A percentile compares a stretch with the other conserved stretches of the same genome.
Conservation (phyloP, 441 rosid genomes). For the Populus trichocarpa region DNA sequence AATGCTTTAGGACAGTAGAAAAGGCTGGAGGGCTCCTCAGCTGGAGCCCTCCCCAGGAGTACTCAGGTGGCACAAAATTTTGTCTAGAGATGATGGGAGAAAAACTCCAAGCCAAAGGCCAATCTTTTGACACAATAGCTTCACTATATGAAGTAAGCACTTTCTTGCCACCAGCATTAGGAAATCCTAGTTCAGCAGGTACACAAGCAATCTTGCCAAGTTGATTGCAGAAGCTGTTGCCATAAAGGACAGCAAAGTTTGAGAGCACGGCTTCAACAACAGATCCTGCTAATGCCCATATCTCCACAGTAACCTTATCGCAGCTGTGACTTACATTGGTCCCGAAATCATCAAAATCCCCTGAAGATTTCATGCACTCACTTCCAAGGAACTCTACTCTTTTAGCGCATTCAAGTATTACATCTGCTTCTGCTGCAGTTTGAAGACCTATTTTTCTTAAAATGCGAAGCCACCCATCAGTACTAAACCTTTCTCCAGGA, state of each 20-base stretch:
- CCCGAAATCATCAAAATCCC: slow-evolving; percentile 63
- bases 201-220: slow-evolving; percentile 79
- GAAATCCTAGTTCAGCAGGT: slow-evolving; percentile 93
- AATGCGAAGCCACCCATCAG: slow-evolving; percentile 88
- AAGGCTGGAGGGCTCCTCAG: slow-evolving; percentile 91
- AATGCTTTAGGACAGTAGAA: slow-evolving; percentile 77
- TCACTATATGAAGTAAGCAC: slow-evolving; percentile 85
- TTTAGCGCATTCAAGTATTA: slow-evolving; percentile 90
- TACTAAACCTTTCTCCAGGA: slow-evolving; percentile 95
- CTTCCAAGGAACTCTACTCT: slow-evolving; percentile 77
- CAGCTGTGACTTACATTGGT: slow-evolving; percentile 37
- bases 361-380: slow-evolving; percentile 50
- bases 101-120: slow-evolving; percentile 98
- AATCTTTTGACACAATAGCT: slow-evolving; percentile 77
- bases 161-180: slow-evolving; percentile 71
- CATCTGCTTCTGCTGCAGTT: slow-evolving; percentile 73
- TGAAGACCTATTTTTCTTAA: slow-evolving; percentile 83
- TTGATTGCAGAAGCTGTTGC: slow-evolving; percentile 75
- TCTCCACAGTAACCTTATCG: slow-evolving; percentile 66
- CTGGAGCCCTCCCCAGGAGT: slow-evolving; percentile 81
- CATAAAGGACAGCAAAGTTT: slow-evolving; percentile 83
- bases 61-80: slow-evolving; percentile 84
- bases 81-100: slow-evolving; percentile 83
- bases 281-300: slow-evolving; percentile 86
- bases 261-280: slow-evolving; percentile 81